Conservation (phyloP, 176 grass and related monocot genomes). For the Aegilops bicornis region DNA sequence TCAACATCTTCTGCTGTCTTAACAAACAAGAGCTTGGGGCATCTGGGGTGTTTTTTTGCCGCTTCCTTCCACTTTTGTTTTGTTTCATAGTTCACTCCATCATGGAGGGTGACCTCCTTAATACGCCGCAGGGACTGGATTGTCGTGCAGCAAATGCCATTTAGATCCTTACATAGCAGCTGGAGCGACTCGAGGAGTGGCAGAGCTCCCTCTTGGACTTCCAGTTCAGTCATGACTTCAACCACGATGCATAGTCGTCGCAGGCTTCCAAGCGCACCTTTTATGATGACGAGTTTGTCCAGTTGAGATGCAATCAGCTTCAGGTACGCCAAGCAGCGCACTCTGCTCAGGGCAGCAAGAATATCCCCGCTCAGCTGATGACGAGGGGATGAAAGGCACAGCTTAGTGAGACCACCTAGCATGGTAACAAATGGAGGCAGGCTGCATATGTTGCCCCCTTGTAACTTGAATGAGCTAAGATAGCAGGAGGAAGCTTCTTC, state of each 20-base stretch:
- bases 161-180: not conserved
- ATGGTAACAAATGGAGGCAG: not conserved
- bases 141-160: not conserved
- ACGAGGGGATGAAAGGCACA: not conserved
- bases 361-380: not conserved
- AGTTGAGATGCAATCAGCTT: too few relatives aligned
- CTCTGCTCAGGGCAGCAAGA: not conserved
- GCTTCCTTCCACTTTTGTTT: not conserved
- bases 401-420: not conserved
- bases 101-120: not conserved
- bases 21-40: not conserved
- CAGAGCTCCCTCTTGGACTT: not conserved
- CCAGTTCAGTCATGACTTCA: not conserved
- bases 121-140: fast-evolving
- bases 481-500: not conserved
- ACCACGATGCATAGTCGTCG: not conserved
- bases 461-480: constrained; percentile 8
- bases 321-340: too few relatives aligned
- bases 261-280: not conserved
- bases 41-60: not conserved
- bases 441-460: not conserved
- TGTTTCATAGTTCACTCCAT: not conserved
- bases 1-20: not conserved
- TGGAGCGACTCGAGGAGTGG: not conserved
- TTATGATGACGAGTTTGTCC: too few relatives aligned